Conservation (phyloP, 2,329 filamentous ascomycete species). For the Talaromyces sp. region DNA sequence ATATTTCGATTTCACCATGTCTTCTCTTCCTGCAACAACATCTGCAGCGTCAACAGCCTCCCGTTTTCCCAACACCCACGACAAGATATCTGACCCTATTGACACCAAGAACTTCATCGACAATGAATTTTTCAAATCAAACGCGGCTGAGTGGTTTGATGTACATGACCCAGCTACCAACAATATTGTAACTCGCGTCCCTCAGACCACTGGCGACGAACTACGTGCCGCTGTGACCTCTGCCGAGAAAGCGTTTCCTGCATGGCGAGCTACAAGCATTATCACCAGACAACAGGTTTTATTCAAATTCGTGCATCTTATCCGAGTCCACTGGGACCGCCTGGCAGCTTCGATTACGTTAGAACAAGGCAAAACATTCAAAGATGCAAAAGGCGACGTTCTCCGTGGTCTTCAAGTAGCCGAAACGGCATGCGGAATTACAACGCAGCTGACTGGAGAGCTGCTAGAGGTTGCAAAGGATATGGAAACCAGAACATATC, state of each 20-base stretch:
- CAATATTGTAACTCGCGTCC: conserved; percentile 59
- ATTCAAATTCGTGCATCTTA: conserved; percentile 59
- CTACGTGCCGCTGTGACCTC: conserved; percentile 53
- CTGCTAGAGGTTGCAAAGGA: conserved; percentile 63
- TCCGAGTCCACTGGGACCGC: conserved; percentile 58
- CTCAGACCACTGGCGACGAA: conserved; percentile 59
- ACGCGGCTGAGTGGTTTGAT: conserved; percentile 51
- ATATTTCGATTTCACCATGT: conserved; percentile 18
- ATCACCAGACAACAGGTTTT: conserved; percentile 58
- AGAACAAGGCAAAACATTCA: conserved; percentile 64
- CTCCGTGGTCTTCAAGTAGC: conserved; percentile 60
- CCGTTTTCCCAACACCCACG: neutral
- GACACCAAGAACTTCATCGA: neutral
- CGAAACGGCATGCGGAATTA: conserved; percentile 62
- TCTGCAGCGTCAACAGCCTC: neutral
- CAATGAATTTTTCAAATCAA: neutral
- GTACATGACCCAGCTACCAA: conserved; percentile 61
- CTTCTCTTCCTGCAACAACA: neutral
- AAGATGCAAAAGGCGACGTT: conserved; percentile 59
- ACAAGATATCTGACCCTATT: neutral
- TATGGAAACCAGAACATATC: conserved; percentile 63
- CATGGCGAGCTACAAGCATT: conserved; percentile 55
- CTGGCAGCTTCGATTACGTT: conserved; percentile 59
- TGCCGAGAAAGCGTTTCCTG: conserved; percentile 57
- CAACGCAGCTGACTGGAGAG: conserved; percentile 59